Conservation (phyloP, 2,329 filamentous ascomycete species). For the Fusarium nanum region DNA sequence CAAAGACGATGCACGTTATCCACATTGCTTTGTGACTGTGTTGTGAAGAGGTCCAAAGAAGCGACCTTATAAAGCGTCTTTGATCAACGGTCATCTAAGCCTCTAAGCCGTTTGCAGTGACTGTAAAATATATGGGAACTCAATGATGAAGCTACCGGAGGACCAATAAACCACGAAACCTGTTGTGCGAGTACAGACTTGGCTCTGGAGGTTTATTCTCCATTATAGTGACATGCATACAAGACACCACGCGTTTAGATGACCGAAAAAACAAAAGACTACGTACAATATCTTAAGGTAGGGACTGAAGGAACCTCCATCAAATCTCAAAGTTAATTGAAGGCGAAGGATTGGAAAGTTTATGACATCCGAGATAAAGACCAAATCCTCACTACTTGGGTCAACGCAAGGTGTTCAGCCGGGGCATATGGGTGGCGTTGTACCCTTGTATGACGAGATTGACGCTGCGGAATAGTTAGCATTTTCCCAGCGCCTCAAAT, state of each 20-base stretch:
- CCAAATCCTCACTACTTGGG: not conserved
- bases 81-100: too few relatives aligned
- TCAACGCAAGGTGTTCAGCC: not conserved
- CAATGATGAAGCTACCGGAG: too few relatives aligned
- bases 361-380: not conserved
- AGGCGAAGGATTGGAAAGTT: not conserved
- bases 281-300: not conserved
- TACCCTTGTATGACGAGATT: not conserved
- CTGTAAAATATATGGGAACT: not conserved
- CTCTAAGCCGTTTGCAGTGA: not conserved
- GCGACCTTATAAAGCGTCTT: too few relatives aligned
- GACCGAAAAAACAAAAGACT: too few relatives aligned
- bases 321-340: not conserved
- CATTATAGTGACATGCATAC: too few relatives aligned
- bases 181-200: too few relatives aligned
- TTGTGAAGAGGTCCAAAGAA: not conserved
- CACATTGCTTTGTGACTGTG: not conserved
- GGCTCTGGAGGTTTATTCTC: too few relatives aligned
- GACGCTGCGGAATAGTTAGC: not conserved
- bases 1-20: not conserved
- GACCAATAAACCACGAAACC: too few relatives aligned
- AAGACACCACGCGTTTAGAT: too few relatives aligned
- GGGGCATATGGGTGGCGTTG: not conserved
- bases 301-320: not conserved
- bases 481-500: not conserved